Base-by-base conservation (phyloP, 495 filamentous ascomycete genomes). In the Acidiella bohemica region DNA sequence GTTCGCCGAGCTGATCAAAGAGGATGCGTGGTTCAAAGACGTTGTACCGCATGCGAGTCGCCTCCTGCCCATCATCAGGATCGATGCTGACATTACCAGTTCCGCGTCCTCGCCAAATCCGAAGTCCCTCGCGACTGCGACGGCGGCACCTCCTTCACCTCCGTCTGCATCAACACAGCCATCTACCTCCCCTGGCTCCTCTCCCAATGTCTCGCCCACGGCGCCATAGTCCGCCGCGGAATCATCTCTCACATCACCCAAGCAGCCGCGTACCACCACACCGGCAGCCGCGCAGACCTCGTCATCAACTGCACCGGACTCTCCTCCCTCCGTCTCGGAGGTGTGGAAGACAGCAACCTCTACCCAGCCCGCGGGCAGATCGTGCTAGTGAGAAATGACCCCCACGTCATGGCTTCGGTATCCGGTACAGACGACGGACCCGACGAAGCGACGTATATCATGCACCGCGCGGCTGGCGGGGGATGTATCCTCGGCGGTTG, bases 291-390 rank as follows among this genome's bases (percentile, higher is more conserved):
- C 33, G 81, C 77, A 0, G 75, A 84, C 47, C 50, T 94, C 0
- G 63, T 94, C 0, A 63, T 97, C 24, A 97, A 97, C 49, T 85
- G 87, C 53, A 87, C 88, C 0, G 90, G 92, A 0, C 60, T 97
- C 12, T 65, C 75, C 18, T 75, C 84, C 1, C 70, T 60, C 17
- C 74, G 63, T 34, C 70, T 97, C 0, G 86, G 85, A 19, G 90
- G 90, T 16, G 90, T 96, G 0, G 67, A 68, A 62, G 90, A 97
- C 47, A 54, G 57, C 32, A 73, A 67, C 3, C 71, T 96, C 22
- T 67, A 75, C 36, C 88, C 90, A 2, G 80, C 68, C 1, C 73
- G 90, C 1, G 90, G 88, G 8, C 90, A 97, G 60, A 79, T 84
- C 20, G 82, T 95, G 0, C 51, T 96, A 0, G 90, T 97, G 8